Percentiles rank a stretch among this genome's conserved stretches.
Conservation (phyloP, 352 stramenopile species). For the Pythium monospermum region DNA sequence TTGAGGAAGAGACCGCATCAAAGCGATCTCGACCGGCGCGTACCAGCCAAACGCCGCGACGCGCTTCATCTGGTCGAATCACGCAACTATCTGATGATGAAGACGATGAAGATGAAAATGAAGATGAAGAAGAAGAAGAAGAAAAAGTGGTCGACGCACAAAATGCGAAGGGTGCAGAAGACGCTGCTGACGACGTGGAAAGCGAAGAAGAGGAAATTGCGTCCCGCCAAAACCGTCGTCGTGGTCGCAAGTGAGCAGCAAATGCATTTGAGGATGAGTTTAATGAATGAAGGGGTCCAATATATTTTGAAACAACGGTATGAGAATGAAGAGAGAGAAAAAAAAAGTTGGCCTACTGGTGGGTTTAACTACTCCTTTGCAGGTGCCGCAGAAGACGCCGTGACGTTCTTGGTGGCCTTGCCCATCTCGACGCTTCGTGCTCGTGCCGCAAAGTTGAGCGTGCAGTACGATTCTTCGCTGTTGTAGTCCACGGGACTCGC, state of each 20-base stretch:
- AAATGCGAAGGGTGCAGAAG: background rate
- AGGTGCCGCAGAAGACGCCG: conserved; percentile 22
- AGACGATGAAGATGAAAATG: conserved; percentile 1
- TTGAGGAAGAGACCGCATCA: conserved; percentile 4
- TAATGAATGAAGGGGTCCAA: conserved; percentile 9
- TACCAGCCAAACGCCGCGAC: conserved; percentile 1
- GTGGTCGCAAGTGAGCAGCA: conserved; percentile 7
- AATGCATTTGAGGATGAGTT: no score
- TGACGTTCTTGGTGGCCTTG: conserved; percentile 83
- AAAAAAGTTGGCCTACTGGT: background rate
- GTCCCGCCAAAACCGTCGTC: no score
- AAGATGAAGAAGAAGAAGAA: no score
- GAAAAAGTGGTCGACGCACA: background rate
- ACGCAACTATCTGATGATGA: conserved; percentile 23
- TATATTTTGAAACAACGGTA: conserved; percentile 13
- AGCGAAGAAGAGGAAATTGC: no score
- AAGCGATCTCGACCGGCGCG: conserved; percentile 7
- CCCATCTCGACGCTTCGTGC: conserved; percentile 88
- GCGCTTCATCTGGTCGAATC: conserved; percentile 12
- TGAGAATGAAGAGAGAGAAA: no score
- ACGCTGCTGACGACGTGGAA: background rate
- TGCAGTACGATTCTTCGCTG: conserved; percentile 90
- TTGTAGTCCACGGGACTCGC: conserved; percentile 90
- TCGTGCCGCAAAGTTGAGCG: conserved; percentile 88
- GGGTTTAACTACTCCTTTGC: conserved; percentile 26